Percentiles rank a stretch among this genome's conserved stretches.
Conservation (phyloP, 2,329 filamentous ascomycete genomes). For the Canariomyces notabilis region DNA sequence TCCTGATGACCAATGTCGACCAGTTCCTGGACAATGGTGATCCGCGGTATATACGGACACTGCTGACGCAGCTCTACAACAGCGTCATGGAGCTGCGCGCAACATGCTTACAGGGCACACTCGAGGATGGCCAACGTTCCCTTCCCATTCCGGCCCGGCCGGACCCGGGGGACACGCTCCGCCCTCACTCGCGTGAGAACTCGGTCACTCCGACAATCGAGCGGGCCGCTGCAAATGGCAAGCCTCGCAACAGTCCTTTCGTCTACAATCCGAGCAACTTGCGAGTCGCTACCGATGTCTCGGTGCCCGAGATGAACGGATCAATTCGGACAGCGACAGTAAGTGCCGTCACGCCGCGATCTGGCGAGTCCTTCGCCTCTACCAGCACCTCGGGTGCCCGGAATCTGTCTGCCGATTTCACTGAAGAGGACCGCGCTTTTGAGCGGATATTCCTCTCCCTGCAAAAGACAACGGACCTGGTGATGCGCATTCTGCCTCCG, state of each 20-base stretch:
- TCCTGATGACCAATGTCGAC: conserved; percentile 57
- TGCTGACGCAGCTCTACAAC: conserved; percentile 60
- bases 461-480: conserved; percentile 66
- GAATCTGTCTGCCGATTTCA: conserved; percentile 54
- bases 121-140: conserved; percentile 26
- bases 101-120: conserved; percentile 38
- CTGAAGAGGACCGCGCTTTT: conserved; percentile 74
- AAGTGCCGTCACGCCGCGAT: conserved; percentile 67
- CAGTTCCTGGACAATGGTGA: conserved; percentile 61
- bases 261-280: conserved; percentile 50
- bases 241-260: conserved; percentile 36
- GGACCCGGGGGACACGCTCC: conserved; percentile 43
- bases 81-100: conserved; percentile 63
- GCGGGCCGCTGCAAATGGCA: conserved; percentile 35
- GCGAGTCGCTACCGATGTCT: conserved; percentile 52
- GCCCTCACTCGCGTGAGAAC: conserved; percentile 46
- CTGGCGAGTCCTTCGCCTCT: conserved; percentile 72
- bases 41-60: conserved; percentile 60
- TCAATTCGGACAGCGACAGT: conserved; percentile 46
- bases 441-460: conserved; percentile 77
- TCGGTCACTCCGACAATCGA: conserved; percentile 51
- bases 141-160: conserved; percentile 22
- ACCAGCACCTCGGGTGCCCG: conserved; percentile 46
- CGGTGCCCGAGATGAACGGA: conserved; percentile 45
- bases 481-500: conserved; percentile 64